These are phyloP conservation scores for Calonectria crousiana DNA, from an alignment of 2,329 filamentous ascomycete genomes.

Conservation along the genomic window DNA sequence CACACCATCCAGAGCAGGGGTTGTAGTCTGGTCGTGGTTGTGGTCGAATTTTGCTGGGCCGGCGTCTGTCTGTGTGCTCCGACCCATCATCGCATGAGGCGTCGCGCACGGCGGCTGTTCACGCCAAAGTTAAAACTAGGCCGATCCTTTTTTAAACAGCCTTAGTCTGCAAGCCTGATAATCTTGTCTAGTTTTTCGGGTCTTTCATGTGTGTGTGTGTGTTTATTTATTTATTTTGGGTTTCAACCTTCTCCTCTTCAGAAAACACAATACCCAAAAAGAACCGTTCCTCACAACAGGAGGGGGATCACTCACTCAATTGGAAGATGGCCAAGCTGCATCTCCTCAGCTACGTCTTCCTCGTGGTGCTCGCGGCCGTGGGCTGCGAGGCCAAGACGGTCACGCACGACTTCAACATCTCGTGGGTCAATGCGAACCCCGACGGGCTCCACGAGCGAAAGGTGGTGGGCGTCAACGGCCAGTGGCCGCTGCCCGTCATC, in stretches of 20 bases:
- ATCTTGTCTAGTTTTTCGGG: not conserved
- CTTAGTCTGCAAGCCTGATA: not conserved
- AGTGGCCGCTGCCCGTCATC: conserved; percentile 74
- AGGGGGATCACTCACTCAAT: too few species aligned
- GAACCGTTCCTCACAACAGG: not conserved
- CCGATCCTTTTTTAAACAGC: not conserved
- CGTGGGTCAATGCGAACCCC: conserved; percentile 71
- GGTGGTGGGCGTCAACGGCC: conserved; percentile 73
- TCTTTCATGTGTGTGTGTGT: not conserved
- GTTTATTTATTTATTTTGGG: not conserved
- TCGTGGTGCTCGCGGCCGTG: conserved; percentile 20
- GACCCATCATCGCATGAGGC: not conserved
- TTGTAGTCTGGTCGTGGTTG: too few species aligned
- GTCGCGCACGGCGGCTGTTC: not conserved
- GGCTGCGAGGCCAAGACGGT: conserved; percentile 53
- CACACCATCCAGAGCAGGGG: too few species aligned
- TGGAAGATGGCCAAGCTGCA: conserved; percentile 14
- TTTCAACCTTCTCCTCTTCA: not conserved
- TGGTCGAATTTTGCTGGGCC: too few species aligned
- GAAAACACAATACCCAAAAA: too few species aligned
- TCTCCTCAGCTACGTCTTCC: conserved; percentile 3
- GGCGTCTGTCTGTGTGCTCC: not conserved
- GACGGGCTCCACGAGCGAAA: conserved; percentile 69
- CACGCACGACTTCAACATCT: conserved; percentile 70
- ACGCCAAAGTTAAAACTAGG: not conserved